phyloP scores from a whole-genome alignment of 1,139 yeast genomes.

The Meyerozyma athensensis region DNA sequence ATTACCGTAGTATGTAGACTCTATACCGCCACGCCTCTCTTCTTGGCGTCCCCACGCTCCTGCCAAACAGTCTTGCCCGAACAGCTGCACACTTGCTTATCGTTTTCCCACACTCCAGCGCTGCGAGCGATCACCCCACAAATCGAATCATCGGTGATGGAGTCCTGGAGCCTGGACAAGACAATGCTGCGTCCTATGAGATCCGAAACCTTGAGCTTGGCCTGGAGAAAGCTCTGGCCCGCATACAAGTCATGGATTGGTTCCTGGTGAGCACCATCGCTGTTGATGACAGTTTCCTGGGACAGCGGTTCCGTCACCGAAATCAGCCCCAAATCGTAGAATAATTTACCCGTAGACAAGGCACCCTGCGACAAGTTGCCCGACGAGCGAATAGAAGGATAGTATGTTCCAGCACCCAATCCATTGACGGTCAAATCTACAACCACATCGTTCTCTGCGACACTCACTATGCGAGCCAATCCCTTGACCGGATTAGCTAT shows the following conservation, averaged over 20 bases:
- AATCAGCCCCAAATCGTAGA: constrained; percentile 46
- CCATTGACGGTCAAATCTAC: constrained; percentile 81
- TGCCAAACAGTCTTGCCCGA: constrained; percentile 96
- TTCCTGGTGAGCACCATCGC: constrained; percentile 31
- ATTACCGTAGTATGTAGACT: background rate
- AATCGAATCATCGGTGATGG: constrained; percentile 41
- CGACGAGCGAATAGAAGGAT: constrained; percentile 60
- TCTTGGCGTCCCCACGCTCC: constrained; percentile 72
- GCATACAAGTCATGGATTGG: constrained; percentile 27
- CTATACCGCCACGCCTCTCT: constrained; percentile 41
- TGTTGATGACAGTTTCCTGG: constrained; percentile 27
- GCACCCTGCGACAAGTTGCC: constrained; percentile 83
- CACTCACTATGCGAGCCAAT: constrained; percentile 79
- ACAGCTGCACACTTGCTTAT: constrained; percentile 88
- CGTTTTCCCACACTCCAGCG: constrained; percentile 97
- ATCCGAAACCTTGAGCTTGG: constrained; percentile 52
- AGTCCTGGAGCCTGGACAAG: constrained; percentile 42
- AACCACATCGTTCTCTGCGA: constrained; percentile 44
- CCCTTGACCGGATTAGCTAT: constrained; percentile 68
- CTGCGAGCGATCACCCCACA: constrained; percentile 93
- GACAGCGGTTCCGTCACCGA: constrained; percentile 35
- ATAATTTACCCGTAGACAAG: constrained; percentile 54
- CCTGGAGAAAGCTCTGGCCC: constrained; percentile 65
- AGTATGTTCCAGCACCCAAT: constrained; percentile 56
- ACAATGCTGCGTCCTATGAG: constrained; percentile 80